Percentiles rank a stretch among this genome's conserved stretches.
phyloP scores from a whole-genome alignment of 768 basidiomycete species.

The Sarcomyxa edulis region DNA sequence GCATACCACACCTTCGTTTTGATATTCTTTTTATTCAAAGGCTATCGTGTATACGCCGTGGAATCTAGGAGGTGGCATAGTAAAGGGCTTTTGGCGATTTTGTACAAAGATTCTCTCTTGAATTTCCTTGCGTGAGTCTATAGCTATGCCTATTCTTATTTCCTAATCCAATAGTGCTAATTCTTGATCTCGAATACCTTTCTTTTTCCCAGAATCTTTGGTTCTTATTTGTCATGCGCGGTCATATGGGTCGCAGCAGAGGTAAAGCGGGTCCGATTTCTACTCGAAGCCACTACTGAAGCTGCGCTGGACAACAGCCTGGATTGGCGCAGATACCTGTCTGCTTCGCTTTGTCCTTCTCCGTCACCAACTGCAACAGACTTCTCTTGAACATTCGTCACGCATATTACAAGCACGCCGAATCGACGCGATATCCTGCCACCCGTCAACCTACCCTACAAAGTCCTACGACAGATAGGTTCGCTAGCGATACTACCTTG shows the following conservation, averaged over 20 bases:
- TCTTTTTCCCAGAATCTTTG: neutral
- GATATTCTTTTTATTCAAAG: neutral
- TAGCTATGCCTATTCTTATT: neutral
- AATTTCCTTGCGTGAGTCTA: neutral
- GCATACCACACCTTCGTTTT: neutral
- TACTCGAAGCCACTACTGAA: no score
- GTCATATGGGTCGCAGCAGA: neutral
- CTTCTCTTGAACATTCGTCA: neutral
- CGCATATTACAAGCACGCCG: neutral
- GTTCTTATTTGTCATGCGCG: neutral
- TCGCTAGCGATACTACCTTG: no score
- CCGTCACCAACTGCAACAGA: neutral
- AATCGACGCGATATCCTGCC: neutral
- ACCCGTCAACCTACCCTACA: conserved; percentile 4
- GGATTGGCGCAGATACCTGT: neutral
- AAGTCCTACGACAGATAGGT: no score
- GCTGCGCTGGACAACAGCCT: neutral
- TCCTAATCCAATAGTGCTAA: neutral
- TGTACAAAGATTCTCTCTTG: neutral
- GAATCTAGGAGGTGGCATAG: neutral
- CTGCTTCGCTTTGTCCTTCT: neutral
- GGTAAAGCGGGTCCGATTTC: no score
- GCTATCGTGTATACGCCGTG: neutral
- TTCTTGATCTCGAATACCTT: no score
- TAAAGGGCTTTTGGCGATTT: neutral